Conservation (phyloP, 352 stramenopile genomes). For the Globisporangium cylindrosporum region DNA sequence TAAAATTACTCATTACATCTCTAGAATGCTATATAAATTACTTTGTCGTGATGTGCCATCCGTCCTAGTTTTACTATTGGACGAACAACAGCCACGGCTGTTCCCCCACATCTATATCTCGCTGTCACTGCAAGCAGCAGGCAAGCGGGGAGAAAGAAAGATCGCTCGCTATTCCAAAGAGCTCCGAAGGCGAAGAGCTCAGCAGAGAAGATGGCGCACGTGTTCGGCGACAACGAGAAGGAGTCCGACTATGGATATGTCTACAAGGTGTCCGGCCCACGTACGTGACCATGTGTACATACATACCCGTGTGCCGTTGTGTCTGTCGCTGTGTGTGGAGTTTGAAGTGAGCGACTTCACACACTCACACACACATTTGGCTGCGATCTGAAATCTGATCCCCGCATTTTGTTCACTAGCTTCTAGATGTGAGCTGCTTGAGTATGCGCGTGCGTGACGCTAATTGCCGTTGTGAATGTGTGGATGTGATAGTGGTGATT, state of each 20-base stretch:
- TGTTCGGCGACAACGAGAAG: constrained; percentile 86
- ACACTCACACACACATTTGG: neutral
- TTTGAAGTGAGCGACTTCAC: neutral
- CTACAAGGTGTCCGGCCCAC: constrained; percentile 98
- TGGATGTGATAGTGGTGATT: constrained; percentile 90
- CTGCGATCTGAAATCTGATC: neutral
- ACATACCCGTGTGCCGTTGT: neutral
- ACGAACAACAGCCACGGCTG: neutral
- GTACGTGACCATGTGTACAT: constrained; percentile 48
- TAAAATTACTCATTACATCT: neutral
- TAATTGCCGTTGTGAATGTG: neutral
- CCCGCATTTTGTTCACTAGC: neutral
- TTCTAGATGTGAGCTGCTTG: neutral
- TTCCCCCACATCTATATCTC: neutral
- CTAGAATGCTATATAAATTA: neutral
- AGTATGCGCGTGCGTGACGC: neutral
- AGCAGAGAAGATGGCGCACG: constrained; percentile 56
- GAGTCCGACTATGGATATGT: constrained; percentile 98
- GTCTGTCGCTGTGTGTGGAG: neutral
- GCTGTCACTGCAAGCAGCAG: neutral
- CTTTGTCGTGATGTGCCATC: constrained; percentile 10
- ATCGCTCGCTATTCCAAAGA: constrained; percentile 24
- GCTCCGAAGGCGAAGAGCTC: constrained; percentile 11
- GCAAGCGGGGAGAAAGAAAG: constrained; percentile 35
- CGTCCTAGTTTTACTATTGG: constrained; percentile 5